Base-by-base conservation (phyloP, 225 moss, liverwort and hornwort genomes). In the Rhytidiadelphus loreus region DNA sequence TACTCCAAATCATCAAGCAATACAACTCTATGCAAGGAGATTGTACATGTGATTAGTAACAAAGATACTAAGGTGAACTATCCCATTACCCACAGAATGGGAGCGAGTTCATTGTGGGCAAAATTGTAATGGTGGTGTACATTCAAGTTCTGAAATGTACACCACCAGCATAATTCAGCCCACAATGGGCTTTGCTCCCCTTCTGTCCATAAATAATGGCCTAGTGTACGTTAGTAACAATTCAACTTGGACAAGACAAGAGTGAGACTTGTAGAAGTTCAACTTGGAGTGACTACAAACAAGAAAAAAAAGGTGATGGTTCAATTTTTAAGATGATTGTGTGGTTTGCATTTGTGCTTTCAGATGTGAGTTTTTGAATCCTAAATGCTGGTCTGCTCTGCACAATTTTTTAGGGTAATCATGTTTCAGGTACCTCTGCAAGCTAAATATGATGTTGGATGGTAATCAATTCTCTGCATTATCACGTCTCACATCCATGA, bases 381-480 rank as follows among this genome's bases (percentile, higher is more conserved):
- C 7, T 12, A 18, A 73, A 2, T 46, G 1, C 19, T 73, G 18
- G 6, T 4, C 3, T 18, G 0, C 0, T 72, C 11, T 3, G 30
- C 18, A 11, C 18, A 46, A 17, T 17, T 6, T 29, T 43, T 73
- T 44, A 11, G 17, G 46, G 3, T 46, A 10, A 1, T 46, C 4
- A 46, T 30, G 19, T 46, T 46, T 73, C 1, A 12, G 2, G 0
- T 7, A 18, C 46, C 19, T 46, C 1, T 73, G 0, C 11, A 73
- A 46, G 24, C 19, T 46, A 30, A 18, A 46, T 44, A 48, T 30
- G 7, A 74, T 48, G 7, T 74, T 74, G 48, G 32, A 30, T 46
- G 46, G 11, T 12, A 46, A 48, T 30, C 7, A 2, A 18, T 74
- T 48, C 25, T 30, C 2, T 30, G 0, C 4, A 46, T 30, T 48